Conservation (phyloP, 441 rosid species). For the Populus tomentosa region DNA sequence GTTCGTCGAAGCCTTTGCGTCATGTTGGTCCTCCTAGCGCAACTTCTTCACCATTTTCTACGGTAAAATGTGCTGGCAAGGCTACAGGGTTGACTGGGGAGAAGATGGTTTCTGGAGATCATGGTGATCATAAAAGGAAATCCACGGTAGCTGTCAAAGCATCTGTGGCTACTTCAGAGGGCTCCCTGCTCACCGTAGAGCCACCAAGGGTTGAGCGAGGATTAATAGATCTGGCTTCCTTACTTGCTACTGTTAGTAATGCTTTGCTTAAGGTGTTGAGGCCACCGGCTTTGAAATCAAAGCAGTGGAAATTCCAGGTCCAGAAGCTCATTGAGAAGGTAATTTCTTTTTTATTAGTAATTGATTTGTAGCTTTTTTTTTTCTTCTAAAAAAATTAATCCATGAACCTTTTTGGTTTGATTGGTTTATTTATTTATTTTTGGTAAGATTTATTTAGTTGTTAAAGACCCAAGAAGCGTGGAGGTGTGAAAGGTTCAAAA, state of each 20-base stretch:
- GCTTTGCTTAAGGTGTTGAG: slow-evolving; percentile 23
- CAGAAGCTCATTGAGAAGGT: slow-evolving; percentile 57
- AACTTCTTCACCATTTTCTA: slow-evolving; percentile 6
- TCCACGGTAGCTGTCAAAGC: slow-evolving; percentile 26
- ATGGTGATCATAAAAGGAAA: slow-evolving; percentile 25
- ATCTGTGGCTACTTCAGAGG: slow-evolving; percentile 16
- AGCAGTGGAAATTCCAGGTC: slow-evolving; percentile 28
- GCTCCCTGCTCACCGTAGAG: slow-evolving; percentile 6
- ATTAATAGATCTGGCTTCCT: slow-evolving; percentile 22
- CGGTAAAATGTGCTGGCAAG: slow-evolving; percentile 25
- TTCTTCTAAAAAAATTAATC: neutral
- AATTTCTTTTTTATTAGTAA: neutral
- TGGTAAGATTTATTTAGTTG: neutral
- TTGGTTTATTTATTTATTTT: no score
- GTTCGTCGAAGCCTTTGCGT: slow-evolving; percentile 19
- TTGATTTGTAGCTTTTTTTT: neutral
- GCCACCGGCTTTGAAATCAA: slow-evolving; percentile 19
- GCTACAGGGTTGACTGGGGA: slow-evolving; percentile 22
- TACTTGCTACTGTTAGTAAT: slow-evolving; percentile 11
- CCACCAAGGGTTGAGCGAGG: slow-evolving; percentile 15
- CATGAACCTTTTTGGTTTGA: neutral
- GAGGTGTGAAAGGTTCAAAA: neutral
- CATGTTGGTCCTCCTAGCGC: slow-evolving; percentile 18
- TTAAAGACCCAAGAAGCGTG: neutral
- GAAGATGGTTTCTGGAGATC: slow-evolving; percentile 12